phyloP scores from a whole-genome alignment of 2,329 filamentous ascomycete species.

The Botrytis sinoallii region DNA sequence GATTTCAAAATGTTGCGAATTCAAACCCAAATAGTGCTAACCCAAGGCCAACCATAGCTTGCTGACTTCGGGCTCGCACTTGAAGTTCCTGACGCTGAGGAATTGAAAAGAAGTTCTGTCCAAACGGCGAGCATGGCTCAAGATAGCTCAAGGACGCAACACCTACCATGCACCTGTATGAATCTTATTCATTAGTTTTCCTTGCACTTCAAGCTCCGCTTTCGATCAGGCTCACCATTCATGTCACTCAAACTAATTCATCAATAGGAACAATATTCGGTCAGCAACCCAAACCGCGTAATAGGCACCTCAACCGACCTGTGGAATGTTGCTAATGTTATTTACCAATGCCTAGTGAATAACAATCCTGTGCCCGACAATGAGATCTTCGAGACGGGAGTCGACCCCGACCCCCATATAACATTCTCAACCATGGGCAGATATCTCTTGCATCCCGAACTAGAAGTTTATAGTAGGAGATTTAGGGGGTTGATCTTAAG shows the following conservation, averaged over 20 bases:
- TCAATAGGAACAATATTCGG: not conserved
- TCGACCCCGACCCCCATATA: not conserved
- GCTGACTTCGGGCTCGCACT: slow-evolving; percentile 13
- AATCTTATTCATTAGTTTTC: not conserved
- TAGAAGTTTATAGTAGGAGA: not conserved
- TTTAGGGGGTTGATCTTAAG: not conserved
- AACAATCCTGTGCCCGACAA: accelerated
- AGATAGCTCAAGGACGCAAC: not conserved
- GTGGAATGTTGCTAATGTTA: not conserved
- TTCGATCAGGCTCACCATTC: not conserved
- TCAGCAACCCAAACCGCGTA: not conserved
- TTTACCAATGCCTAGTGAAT: not conserved
- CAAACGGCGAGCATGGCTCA: not conserved
- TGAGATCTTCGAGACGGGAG: not conserved
- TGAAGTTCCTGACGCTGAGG: not conserved
- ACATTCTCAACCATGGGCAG: not conserved
- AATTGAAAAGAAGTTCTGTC: not conserved
- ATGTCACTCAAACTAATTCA: not conserved
- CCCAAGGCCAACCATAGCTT: not conserved
- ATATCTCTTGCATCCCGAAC: not conserved
- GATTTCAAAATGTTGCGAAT: not conserved
- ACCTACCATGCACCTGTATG: slow-evolving; percentile 1
- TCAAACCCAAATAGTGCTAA: not conserved
- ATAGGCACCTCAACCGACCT: not conserved
- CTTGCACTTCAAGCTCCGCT: not conserved